Conservation (phyloP, 2,329 filamentous ascomycete genomes). For the Trichoderma koningii region DNA sequence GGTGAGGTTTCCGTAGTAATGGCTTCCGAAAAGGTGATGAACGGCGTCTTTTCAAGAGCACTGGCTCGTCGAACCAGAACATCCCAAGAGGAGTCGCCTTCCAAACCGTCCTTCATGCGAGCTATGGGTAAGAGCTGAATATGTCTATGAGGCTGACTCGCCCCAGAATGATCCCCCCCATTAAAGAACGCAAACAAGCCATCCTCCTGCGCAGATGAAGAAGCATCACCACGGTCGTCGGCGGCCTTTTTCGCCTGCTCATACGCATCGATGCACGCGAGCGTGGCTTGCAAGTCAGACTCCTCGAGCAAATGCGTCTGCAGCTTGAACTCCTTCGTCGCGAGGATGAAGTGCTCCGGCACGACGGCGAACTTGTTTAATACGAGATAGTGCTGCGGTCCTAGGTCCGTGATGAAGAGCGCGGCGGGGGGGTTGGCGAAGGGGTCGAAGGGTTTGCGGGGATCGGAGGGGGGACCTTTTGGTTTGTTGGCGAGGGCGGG, state of each 20-base stretch:
- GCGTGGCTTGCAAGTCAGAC: slow-evolving; percentile 62
- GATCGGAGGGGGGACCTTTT: slow-evolving; percentile 46
- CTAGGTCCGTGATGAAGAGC: slow-evolving; percentile 56
- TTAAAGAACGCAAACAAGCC: slow-evolving; percentile 71
- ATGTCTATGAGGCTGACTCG: slow-evolving; percentile 71
- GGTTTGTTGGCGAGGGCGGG: slow-evolving; percentile 70
- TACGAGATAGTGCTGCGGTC: slow-evolving; percentile 62
- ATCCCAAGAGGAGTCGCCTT: slow-evolving; percentile 45
- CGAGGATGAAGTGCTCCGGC: slow-evolving; percentile 70
- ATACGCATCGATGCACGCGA: slow-evolving; percentile 63
- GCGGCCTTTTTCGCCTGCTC: slow-evolving; percentile 27
- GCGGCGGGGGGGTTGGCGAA: slow-evolving; percentile 62
- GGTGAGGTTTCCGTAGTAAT: slow-evolving; percentile 42
- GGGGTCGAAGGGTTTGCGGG: slow-evolving; percentile 56
- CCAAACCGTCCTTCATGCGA: slow-evolving; percentile 60
- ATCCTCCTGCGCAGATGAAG: slow-evolving; percentile 7
- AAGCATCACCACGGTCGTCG: background rate
- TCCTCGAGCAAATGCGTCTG: slow-evolving; percentile 65
- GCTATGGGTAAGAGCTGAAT: slow-evolving; percentile 69
- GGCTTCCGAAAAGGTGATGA: slow-evolving; percentile 47
- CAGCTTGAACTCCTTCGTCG: slow-evolving; percentile 62
- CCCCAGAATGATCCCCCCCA: slow-evolving; percentile 66
- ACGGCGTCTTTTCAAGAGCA: slow-evolving; percentile 38
- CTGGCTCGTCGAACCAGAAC: slow-evolving; percentile 48
- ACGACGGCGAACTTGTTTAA: slow-evolving; percentile 77